These are phyloP conservation scores for Anthostomella pinea DNA, from an alignment of 2,329 filamentous ascomycete genomes.

Conservation along the genomic window DNA sequence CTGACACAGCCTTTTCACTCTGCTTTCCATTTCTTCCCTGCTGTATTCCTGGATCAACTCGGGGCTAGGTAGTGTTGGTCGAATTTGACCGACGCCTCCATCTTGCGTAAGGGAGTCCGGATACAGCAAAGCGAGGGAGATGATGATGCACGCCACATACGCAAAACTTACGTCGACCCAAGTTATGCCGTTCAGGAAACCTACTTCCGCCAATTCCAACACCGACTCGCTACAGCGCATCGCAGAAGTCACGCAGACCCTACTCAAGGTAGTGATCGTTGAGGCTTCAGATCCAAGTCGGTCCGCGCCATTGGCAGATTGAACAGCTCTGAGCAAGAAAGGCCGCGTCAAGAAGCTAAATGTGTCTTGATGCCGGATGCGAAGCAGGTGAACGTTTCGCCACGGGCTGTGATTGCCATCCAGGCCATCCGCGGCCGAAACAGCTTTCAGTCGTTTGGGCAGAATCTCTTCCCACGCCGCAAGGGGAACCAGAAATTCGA, in stretches of 20 bases:
- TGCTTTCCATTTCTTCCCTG: constrained; percentile 15
- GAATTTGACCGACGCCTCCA: constrained; percentile 5
- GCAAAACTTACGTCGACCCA: constrained; percentile 25
- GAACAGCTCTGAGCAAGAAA: constrained; percentile 24
- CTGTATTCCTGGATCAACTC: constrained; percentile 15
- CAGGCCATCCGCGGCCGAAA: constrained; percentile 4
- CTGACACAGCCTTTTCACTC: constrained; percentile 17
- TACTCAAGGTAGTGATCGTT: constrained; percentile 15
- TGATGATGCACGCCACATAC: constrained; percentile 20
- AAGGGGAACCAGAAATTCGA: constrained; percentile 20
- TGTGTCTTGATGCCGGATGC: constrained; percentile 27
- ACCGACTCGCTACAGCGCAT: constrained; percentile 21
- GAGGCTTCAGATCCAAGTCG: constrained; percentile 15
- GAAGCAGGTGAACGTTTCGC: constrained; percentile 24
- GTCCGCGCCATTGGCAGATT: constrained; percentile 8
- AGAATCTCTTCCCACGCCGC: constrained; percentile 20
- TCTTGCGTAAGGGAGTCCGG: constrained; percentile 10
- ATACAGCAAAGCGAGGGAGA: constrained; percentile 20
- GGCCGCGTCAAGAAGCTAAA: constrained; percentile 27
- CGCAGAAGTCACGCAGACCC: constrained; percentile 20
- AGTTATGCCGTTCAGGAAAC: constrained; percentile 19
- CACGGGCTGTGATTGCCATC: constrained; percentile 16
- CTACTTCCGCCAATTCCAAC: constrained; percentile 17
- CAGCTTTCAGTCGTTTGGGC: constrained; percentile 13
- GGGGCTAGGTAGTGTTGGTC: too few relatives aligned